Evolutionary conservation across 1,284 basidiomycete species (phyloP).

Genomic region (Leccinum subfulvum): DNA sequence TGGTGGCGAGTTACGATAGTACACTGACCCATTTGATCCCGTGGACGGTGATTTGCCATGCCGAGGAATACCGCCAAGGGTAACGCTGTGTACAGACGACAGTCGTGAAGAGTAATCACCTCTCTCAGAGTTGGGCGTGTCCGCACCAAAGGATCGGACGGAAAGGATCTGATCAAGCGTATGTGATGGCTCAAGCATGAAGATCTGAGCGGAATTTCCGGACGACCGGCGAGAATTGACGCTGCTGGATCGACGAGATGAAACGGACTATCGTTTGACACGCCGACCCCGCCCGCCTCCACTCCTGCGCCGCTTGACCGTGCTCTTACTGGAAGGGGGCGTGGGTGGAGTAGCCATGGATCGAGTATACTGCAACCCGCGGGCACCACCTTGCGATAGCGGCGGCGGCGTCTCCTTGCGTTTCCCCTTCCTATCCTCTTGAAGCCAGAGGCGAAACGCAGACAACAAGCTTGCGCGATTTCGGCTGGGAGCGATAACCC

Average conservation of each 20-base stretch:
- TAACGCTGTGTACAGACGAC: constrained; percentile 71
- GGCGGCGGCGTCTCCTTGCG: constrained; percentile 46
- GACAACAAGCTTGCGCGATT: constrained; percentile 71
- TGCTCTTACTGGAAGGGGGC: constrained; percentile 33
- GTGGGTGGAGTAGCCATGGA: constrained; percentile 24
- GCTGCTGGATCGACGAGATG: constrained; percentile 77
- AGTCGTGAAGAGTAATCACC: constrained; percentile 74
- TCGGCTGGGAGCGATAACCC: constrained; percentile 38
- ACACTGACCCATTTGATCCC: constrained; percentile 68
- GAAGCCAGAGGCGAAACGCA: constrained; percentile 77
- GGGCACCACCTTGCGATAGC: constrained; percentile 30
- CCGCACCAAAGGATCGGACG: constrained; percentile 65
- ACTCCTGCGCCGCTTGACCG: constrained; percentile 50
- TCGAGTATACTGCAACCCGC: constrained; percentile 27
- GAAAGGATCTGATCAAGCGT: constrained; percentile 50
- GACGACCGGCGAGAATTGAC: constrained; percentile 78
- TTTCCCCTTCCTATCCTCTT: constrained; percentile 78
- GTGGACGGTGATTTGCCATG: constrained; percentile 75
- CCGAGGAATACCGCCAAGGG: constrained; percentile 43
- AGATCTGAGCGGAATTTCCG: constrained; percentile 59
- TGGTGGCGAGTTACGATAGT: constrained; percentile 63
- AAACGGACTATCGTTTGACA: constrained; percentile 60
- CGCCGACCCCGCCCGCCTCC: constrained; percentile 49
- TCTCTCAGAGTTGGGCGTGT: constrained; percentile 76
- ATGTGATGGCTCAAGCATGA: constrained; percentile 55